Conservation (phyloP, 1,139 yeast species). For the Hansenula anomala region DNA sequence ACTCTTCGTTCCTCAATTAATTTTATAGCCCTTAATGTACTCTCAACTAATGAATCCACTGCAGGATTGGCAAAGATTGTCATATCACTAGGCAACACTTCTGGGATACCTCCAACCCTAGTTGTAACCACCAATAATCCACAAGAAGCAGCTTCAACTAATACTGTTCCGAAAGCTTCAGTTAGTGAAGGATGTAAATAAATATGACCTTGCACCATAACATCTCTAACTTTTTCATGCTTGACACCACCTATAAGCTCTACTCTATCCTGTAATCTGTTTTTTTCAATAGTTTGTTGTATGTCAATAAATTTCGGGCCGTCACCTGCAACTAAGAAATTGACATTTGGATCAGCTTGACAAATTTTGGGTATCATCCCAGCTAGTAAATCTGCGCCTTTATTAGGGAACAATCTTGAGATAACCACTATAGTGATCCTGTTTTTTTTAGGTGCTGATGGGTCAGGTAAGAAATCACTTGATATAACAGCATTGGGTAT, state of each 20-base stretch:
- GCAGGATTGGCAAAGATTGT: slow-evolving; percentile 87
- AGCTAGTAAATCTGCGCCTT: slow-evolving; percentile 87
- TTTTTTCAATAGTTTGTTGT: slow-evolving; percentile 91
- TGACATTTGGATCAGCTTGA: slow-evolving; percentile 53
- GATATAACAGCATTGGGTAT: slow-evolving; percentile 96
- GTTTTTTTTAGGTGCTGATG: slow-evolving; percentile 8
- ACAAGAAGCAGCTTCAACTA: slow-evolving; percentile 97
- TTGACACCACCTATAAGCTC: slow-evolving; percentile 80
- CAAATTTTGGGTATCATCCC: slow-evolving; percentile 88
- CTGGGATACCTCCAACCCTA: slow-evolving; percentile 96
- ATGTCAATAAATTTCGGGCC: slow-evolving; percentile 94
- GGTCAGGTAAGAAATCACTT: slow-evolving; percentile 68
- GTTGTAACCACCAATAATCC: slow-evolving; percentile 93
- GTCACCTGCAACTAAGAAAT: slow-evolving; percentile 89
- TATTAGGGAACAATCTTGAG: slow-evolving; percentile 88
- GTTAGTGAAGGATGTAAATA: slow-evolving; percentile 92
- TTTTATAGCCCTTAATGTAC: slow-evolving; percentile 62
- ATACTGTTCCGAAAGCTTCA: slow-evolving; percentile 96
- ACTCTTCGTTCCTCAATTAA: slow-evolving; percentile 52
- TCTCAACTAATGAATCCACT: slow-evolving; percentile 72
- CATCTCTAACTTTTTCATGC: slow-evolving; percentile 90
- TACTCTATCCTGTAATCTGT: slow-evolving; percentile 84
- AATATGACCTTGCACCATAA: slow-evolving; percentile 91
- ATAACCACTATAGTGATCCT: slow-evolving; percentile 79
- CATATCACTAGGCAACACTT: slow-evolving; percentile 91